Evolutionary conservation across 2,329 filamentous ascomycete genomes (phyloP).

Genomic region (Phaeosphaeria sp.): DNA sequence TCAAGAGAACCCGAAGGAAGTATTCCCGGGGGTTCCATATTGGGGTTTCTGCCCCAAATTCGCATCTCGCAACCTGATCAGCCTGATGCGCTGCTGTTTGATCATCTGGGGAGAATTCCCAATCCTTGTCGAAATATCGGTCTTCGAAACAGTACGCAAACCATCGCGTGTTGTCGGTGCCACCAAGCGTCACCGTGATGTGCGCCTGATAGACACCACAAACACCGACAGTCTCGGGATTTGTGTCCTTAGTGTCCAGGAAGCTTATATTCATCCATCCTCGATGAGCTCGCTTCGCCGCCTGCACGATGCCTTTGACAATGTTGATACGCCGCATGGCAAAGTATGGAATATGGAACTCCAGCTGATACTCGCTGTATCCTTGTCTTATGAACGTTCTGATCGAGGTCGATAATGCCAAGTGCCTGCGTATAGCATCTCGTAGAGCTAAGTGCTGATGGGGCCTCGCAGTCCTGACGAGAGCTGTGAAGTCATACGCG

Average conservation of each 20-base stretch:
- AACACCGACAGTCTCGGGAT: background rate
- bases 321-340: conserved; percentile 1
- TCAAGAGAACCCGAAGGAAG: conserved; percentile 2
- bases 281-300: background rate
- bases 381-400: background rate
- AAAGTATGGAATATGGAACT: conserved; percentile 10
- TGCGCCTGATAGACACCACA: conserved; percentile 7
- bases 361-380: conserved; percentile 1
- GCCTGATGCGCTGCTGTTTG: background rate
- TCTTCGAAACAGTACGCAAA: conserved; percentile 4
- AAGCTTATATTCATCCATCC: background rate
- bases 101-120: background rate
- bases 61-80: conserved; percentile 1
- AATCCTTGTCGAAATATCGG: conserved; percentile 3
- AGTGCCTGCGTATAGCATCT: background rate
- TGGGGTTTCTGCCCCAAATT: background rate
- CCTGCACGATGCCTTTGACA: background rate
- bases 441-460: background rate
- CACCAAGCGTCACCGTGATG: conserved; percentile 5
- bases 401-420: background rate
- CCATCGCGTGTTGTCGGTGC: conserved; percentile 4
- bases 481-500: background rate
- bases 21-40: conserved; percentile 14
- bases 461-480: background rate
- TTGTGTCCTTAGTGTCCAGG: background rate